Evolutionary conservation across 2,329 filamentous ascomycete species (phyloP), one percentile per base, ranked within the genome.

Genomic region (Biscogniauxia marginata): DNA sequence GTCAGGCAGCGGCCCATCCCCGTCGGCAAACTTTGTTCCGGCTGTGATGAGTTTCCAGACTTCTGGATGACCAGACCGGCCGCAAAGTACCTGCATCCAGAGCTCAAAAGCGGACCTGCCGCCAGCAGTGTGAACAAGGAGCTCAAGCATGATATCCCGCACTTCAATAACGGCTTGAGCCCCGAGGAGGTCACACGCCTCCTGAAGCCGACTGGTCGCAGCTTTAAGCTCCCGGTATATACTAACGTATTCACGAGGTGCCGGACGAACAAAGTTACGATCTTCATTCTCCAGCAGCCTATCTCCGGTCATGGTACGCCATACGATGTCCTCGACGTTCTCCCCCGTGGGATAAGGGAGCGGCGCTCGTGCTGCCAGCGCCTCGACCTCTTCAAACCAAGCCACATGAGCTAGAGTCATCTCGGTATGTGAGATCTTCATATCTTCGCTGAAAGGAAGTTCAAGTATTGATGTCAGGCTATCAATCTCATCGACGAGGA

Each of bases 221-320:
- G 20, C 7, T 39, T 59, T 56, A 39, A 46, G 21, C 13, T 56
- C 9, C 44, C 16, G 44, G 43, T 59, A 59, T 46, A 58, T 23
- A 20, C 21, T 18, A 30, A 46, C 49, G 8, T 55, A 55, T 18
- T 45, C 21, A 9, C 39, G 46, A 6, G 53, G 53, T 13, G 53
- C 56, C 21, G 50, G 53, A 11, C 50, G 53, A 18, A 46, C 34
- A 7, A 56, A 20, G 19, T 49, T 13, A 7, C 20, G 8, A 9
- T 56, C 56, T 2, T 34, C 4, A 13, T 21, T 48, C n/a, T 46
- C 50, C 19, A 56, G 18, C n/a, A 56, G 21, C 18, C 54, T 50
- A 48, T 58, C 50, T 25, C 56, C 56, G 52, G 50, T 53, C 39
- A 58, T 39, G 2, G 53, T 56, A 4, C 53, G 56, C 53, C 50